Evolutionary conservation across 352 stramenopile genomes (phyloP).

Genomic region (Phytophthora ohioensis): DNA sequence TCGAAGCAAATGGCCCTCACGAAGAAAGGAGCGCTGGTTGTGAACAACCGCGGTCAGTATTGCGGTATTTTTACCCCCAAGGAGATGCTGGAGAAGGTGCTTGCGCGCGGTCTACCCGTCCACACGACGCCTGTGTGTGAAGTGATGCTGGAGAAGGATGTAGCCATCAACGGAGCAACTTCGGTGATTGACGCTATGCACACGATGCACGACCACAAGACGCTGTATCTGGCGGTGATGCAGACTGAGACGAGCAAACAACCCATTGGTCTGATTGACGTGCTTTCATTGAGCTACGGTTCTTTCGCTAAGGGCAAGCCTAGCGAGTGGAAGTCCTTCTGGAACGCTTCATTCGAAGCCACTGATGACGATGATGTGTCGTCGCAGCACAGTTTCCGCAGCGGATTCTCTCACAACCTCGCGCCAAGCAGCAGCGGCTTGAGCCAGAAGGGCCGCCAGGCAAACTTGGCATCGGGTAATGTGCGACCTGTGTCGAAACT

Average conservation of each 20-base stretch:
- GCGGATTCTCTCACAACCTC: slow-evolving; percentile 69
- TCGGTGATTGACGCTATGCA: slow-evolving; percentile 91
- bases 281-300: slow-evolving; percentile 89
- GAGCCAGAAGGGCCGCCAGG: slow-evolving; percentile 54
- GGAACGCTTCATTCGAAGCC: slow-evolving; percentile 89
- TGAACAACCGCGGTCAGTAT: slow-evolving; percentile 93
- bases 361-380: slow-evolving; percentile 79
- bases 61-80: slow-evolving; percentile 98
- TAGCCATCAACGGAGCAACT: slow-evolving; percentile 71
- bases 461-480: slow-evolving; percentile 74
- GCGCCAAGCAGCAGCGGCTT: slow-evolving; percentile 45
- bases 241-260: slow-evolving; percentile 71
- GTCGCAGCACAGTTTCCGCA: slow-evolving; percentile 86
- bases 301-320: slow-evolving; percentile 90
- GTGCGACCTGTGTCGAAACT: slow-evolving; percentile 93
- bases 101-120: slow-evolving; percentile 93
- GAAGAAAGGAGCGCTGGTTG: slow-evolving; percentile 95
- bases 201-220: slow-evolving; percentile 90
- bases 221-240: slow-evolving; percentile 85
- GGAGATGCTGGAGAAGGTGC: slow-evolving; percentile 96
- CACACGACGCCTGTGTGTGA: slow-evolving; percentile 93
- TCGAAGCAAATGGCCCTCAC: slow-evolving; percentile 94
- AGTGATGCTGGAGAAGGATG: slow-evolving; percentile 89
- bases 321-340: slow-evolving; percentile 91
- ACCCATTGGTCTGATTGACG: slow-evolving; percentile 84